Evolutionary conservation across 805 yeast species (phyloP).

Genomic region (Pachysolen tannophilus): DNA sequence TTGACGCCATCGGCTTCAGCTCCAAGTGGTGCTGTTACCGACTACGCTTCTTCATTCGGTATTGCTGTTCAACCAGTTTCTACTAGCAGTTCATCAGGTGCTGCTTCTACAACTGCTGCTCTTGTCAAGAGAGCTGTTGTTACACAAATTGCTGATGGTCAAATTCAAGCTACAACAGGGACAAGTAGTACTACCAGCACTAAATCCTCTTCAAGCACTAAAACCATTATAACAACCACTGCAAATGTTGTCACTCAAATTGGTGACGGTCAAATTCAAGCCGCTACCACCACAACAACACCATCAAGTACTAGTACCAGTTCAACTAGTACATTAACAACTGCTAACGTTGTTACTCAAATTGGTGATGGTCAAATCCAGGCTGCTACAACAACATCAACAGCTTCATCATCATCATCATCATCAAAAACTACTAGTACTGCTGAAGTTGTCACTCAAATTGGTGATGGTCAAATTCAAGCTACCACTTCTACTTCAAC

Average conservation of each 20-base stretch:
- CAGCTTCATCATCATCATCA: slow-evolving; percentile 16
- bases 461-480: slow-evolving; percentile 30
- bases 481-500: slow-evolving; percentile 24
- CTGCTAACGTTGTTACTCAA: slow-evolving; percentile 29
- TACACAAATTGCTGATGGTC: slow-evolving; percentile 34
- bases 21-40: slow-evolving; percentile 47
- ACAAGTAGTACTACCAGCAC: slow-evolving; percentile 33
- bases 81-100: slow-evolving; percentile 26
- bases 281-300: slow-evolving; percentile 30
- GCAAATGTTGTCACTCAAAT: slow-evolving; percentile 51
- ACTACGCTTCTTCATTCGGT: slow-evolving; percentile 53
- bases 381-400: slow-evolving; percentile 24
- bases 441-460: slow-evolving; percentile 26
- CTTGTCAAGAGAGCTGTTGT: slow-evolving; percentile 25
- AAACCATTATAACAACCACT: slow-evolving; percentile 9
- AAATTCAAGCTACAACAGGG: slow-evolving; percentile 34
- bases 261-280: slow-evolving; percentile 57
- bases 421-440: slow-evolving; percentile 24
- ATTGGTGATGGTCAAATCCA: slow-evolving; percentile 39
- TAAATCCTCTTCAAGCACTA: slow-evolving; percentile 25
- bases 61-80: slow-evolving; percentile 53
- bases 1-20: slow-evolving; percentile 54
- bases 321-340: slow-evolving; percentile 6
- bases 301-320: slow-evolving; percentile 23
- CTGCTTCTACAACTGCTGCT: slow-evolving; percentile 24